phyloP scores from a whole-genome alignment of 345 rosid species.

The Murraya paniculata region DNA sequence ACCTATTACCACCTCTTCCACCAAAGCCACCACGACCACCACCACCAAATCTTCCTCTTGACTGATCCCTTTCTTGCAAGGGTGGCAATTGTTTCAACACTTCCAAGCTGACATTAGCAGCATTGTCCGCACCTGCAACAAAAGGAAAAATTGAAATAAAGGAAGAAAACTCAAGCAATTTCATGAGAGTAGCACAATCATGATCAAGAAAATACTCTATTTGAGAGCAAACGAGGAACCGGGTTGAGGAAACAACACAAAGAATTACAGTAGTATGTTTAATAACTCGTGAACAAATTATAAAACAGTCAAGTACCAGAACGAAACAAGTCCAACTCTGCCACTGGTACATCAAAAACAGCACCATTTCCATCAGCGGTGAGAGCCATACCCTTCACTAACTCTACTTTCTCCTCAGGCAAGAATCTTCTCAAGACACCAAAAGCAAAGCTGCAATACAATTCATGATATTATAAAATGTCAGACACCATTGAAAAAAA shows the following conservation, averaged over 20 bases:
- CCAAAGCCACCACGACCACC: slow-evolving; percentile 38
- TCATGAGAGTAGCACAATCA: not conserved
- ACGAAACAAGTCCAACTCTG: slow-evolving; percentile 61
- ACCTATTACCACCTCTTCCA: slow-evolving; percentile 31
- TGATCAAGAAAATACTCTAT: not conserved
- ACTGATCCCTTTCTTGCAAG: slow-evolving; percentile 65
- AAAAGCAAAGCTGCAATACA: slow-evolving; percentile 51
- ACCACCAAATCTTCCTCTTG: slow-evolving; percentile 63
- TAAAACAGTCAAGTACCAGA: slow-evolving; percentile 35
- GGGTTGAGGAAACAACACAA: not conserved
- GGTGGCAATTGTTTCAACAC: slow-evolving; percentile 66
- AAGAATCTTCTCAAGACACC: slow-evolving; percentile 70
- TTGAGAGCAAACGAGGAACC: not conserved
- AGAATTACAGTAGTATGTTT: not conserved
- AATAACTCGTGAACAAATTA: not conserved
- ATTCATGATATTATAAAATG: not conserved
- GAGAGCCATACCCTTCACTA: slow-evolving; percentile 66
- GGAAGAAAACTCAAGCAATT: not conserved
- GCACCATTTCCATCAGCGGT: slow-evolving; percentile 81
- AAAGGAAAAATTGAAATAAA: not conserved
- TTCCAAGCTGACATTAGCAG: slow-evolving; percentile 61
- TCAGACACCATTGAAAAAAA: not conserved
- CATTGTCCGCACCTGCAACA: slow-evolving; percentile 56
- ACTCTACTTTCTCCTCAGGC: slow-evolving; percentile 93
- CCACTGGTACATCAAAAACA: slow-evolving; percentile 72